Percentiles rank a stretch among this genome's conserved stretches.
These are phyloP conservation scores for Magnolia kwangsiensis DNA, from an alignment of 164 flowering plant species.

Conservation along the genomic window DNA sequence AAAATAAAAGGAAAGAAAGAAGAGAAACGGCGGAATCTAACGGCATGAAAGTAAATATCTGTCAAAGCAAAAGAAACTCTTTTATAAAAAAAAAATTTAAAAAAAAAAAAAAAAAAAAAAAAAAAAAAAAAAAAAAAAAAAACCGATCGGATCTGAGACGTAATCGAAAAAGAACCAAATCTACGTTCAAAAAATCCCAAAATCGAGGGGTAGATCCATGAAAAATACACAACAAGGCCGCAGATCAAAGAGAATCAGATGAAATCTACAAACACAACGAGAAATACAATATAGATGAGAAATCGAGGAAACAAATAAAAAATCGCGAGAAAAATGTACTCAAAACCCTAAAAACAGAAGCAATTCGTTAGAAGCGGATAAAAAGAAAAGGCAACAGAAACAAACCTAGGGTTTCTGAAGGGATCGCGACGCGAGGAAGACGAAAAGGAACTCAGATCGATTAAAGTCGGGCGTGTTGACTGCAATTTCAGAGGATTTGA, in stretches of 20 bases:
- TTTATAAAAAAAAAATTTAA: no score
- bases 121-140: no score
- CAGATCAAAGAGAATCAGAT: neutral
- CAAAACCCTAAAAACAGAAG: constrained; percentile 2
- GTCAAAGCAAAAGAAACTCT: no score
- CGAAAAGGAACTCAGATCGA: constrained; percentile 1
- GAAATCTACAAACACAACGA: neutral
- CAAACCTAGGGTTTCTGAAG: constrained; percentile 10
- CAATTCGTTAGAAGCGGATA: neutral
- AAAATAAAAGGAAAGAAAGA: neutral
- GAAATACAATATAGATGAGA: no score
- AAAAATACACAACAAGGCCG: neutral
- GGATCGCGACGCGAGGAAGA: constrained; percentile 2
- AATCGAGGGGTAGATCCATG: neutral
- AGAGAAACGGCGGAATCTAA: neutral
- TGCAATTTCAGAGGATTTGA: neutral
- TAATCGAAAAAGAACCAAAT: neutral
- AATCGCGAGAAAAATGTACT: neutral
- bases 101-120: no score
- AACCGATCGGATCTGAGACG: neutral
- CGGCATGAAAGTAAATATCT: no score
- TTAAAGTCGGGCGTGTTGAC: neutral
- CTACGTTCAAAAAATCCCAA: neutral
- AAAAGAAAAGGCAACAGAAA: neutral
- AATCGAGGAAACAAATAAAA: neutral